phyloP scores from a whole-genome alignment of 176 grass and related monocot genomes.

The Bonia amplexicaulis region DNA sequence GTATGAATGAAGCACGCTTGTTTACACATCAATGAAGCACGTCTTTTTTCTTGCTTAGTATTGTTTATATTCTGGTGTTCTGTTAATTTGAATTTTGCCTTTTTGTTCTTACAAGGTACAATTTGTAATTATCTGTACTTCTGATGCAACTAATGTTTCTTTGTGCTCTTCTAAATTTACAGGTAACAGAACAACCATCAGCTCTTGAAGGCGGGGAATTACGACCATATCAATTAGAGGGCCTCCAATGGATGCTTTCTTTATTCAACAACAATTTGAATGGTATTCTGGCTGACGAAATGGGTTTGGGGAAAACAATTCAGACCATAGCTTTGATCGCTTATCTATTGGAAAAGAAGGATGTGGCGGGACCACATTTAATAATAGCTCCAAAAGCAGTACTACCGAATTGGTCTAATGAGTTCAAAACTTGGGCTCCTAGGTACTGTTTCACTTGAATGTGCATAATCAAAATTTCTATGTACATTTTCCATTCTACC shows the following conservation, averaged over 20 bases:
- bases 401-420: slow-evolving; percentile 92
- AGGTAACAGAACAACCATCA: slow-evolving; percentile 94
- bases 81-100: not conserved
- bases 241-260: slow-evolving; percentile 99
- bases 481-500: slow-evolving; percentile 29
- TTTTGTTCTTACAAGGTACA: slow-evolving; percentile 4
- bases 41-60: too few species aligned
- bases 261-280: slow-evolving; percentile 99
- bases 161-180: slow-evolving; percentile 29
- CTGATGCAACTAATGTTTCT: slow-evolving; percentile 26
- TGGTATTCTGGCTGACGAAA: slow-evolving; percentile 99
- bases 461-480: not conserved
- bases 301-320: slow-evolving; percentile 99
- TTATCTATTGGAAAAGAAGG: slow-evolving; percentile 96
- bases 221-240: slow-evolving; percentile 92
- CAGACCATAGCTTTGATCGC: slow-evolving; percentile 91
- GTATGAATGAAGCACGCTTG: too few species aligned
- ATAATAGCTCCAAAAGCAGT: slow-evolving; percentile 98
- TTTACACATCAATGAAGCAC: too few species aligned
- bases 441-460: slow-evolving; percentile 46
- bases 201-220: slow-evolving; percentile 80
- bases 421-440: slow-evolving; percentile 96
- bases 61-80: not conserved
- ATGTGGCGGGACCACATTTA: slow-evolving; percentile 80
- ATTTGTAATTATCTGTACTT: not conserved